These are phyloP conservation scores for Syzygium malaccense DNA, from an alignment of 441 rosid genomes.

Conservation along the genomic window DNA sequence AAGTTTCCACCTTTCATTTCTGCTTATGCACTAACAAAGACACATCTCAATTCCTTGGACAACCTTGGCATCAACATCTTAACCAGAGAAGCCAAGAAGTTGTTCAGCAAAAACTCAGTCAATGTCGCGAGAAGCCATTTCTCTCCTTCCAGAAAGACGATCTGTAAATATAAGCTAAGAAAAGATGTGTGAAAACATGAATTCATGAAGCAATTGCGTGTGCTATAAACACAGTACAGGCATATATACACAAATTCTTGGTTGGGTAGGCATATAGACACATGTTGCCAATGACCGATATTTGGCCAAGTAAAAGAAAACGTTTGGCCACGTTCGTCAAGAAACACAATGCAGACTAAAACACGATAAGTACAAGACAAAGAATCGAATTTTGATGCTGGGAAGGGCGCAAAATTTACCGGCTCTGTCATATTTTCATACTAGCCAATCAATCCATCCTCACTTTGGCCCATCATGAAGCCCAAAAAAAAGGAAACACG, in stretches of 20 bases:
- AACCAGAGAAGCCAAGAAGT: not conserved
- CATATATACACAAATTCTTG: not conserved
- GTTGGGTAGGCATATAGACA: not conserved
- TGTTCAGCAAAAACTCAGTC: not conserved
- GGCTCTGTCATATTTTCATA: no score
- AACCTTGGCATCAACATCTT: not conserved
- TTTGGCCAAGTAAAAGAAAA: not conserved
- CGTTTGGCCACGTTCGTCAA: not conserved
- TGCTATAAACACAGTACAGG: not conserved
- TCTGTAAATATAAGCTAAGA: not conserved
- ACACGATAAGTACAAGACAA: not conserved
- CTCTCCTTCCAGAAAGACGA: not conserved
- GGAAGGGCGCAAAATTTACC: not conserved
- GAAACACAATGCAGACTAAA: not conserved
- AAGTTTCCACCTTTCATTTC: conserved; percentile 36
- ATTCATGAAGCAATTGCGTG: not conserved
- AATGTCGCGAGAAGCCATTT: not conserved
- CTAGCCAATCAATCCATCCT: not conserved
- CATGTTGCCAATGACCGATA: not conserved
- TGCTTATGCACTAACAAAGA: not conserved
- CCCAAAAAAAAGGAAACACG: not conserved
- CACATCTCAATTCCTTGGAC: not conserved
- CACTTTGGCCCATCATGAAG: not conserved
- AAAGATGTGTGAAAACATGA: not conserved
- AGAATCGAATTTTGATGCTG: not conserved